Conservation (phyloP, 495 filamentous ascomycete species). For the Annulohypoxylon nitens region DNA sequence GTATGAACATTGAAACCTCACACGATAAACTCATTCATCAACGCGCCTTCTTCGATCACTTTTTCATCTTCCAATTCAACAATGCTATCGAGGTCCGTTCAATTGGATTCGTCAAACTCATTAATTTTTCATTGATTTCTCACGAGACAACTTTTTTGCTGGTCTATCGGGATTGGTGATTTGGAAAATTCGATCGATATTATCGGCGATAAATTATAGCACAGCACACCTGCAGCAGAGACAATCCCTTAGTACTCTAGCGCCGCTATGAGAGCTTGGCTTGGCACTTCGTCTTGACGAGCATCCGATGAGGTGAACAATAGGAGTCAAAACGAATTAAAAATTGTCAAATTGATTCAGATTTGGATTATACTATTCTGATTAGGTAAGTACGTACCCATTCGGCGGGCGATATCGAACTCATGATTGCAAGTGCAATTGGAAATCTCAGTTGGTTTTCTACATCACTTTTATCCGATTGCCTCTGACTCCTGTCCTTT, state of each 20-base stretch:
- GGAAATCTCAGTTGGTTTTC: background rate
- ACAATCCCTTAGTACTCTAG: background rate
- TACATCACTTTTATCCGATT: background rate
- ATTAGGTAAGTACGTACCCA: background rate
- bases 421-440: too few species aligned
- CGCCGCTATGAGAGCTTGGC: constrained; percentile 16
- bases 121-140: background rate
- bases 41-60: background rate
- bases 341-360: background rate
- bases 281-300: constrained; percentile 14
- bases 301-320: constrained; percentile 14
- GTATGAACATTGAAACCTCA: constrained; percentile 33
- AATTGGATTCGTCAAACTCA: background rate
- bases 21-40: constrained; percentile 24
- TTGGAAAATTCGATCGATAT: background rate
- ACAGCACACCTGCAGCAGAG: background rate
- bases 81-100: background rate
- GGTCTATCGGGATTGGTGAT: background rate
- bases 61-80: constrained; percentile 7
- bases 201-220: background rate
- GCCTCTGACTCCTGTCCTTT: too few species aligned
- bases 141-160: background rate
- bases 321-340: constrained; percentile 10
- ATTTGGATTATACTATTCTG: background rate
- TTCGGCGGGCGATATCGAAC: background rate